Evolutionary conservation across 495 filamentous ascomycete species (phyloP).

Genomic region (Diplogelasinospora grovesii): DNA sequence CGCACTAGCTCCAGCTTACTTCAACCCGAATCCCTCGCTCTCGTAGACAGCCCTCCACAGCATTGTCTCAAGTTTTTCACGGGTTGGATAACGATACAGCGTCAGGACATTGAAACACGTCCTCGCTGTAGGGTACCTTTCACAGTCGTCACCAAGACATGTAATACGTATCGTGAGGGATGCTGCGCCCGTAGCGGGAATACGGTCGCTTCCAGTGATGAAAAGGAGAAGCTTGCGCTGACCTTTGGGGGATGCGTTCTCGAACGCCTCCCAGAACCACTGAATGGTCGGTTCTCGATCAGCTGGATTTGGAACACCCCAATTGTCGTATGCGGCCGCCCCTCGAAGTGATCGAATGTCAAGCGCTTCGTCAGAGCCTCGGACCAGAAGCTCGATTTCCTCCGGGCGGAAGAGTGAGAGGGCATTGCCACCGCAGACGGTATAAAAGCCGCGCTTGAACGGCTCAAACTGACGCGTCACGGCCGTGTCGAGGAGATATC

Average conservation of each 20-base stretch:
- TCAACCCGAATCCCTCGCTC: conserved; percentile 92
- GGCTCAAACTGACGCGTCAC: conserved; percentile 86
- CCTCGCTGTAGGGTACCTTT: conserved; percentile 75
- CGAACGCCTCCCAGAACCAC: conserved; percentile 91
- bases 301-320: conserved; percentile 43
- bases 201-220: conserved; percentile 88
- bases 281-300: conserved; percentile 59
- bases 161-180: conserved; percentile 68
- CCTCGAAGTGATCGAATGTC: conserved; percentile 71
- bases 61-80: conserved; percentile 59
- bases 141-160: conserved; percentile 67
- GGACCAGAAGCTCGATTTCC: conserved; percentile 84
- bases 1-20: conserved; percentile 36
- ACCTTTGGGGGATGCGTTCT: conserved; percentile 52
- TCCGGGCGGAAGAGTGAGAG: conserved; percentile 87
- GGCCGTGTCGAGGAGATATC: conserved; percentile 70
- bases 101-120: conserved; percentile 88
- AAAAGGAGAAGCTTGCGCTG: conserved; percentile 80
- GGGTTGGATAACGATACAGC: conserved; percentile 63
- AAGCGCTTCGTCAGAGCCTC: conserved; percentile 79
- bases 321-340: conserved; percentile 79
- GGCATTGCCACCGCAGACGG: conserved; percentile 85
- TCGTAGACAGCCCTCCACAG: conserved; percentile 83
- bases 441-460: conserved; percentile 93
- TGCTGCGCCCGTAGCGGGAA: conserved; percentile 85